Evolutionary conservation across 2,329 filamentous ascomycete genomes (phyloP).

Genomic region (Chaetomium sp.): DNA sequence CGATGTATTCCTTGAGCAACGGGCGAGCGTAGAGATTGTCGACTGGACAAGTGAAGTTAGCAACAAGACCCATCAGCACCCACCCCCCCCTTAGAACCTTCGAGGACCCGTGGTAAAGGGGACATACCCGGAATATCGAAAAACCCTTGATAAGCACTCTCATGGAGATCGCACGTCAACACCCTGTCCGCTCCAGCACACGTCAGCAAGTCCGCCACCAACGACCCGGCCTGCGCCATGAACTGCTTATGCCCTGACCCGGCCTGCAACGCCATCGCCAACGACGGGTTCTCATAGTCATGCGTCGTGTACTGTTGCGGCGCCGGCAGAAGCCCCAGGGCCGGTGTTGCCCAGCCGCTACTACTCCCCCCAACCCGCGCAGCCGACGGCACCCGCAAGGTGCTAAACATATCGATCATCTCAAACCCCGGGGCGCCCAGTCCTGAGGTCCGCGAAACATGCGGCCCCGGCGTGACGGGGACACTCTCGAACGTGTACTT

Average conservation of each 20-base stretch:
- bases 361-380: not conserved
- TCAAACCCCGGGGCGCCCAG: conserved; percentile 59
- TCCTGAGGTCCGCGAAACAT: conserved; percentile 57
- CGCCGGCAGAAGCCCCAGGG: not conserved
- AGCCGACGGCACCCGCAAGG: not conserved
- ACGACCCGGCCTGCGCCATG: conserved; percentile 93
- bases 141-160: conserved; percentile 81
- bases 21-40: conserved; percentile 91
- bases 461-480: conserved; percentile 74
- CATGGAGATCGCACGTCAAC: conserved; percentile 58
- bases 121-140: conserved; percentile 24
- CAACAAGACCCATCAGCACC: not conserved
- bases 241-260: conserved; percentile 96
- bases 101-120: not conserved
- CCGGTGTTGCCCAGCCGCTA: conserved; percentile 6
- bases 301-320: conserved; percentile 48
- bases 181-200: conserved; percentile 77
- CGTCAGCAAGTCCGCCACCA: conserved; percentile 88
- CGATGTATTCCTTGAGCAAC: conserved; percentile 63
- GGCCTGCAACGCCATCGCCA: conserved; percentile 58
- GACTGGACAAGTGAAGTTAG: conserved; percentile 39
- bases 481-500: conserved; percentile 84
- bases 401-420: conserved; percentile 45
- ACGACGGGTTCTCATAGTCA: conserved; percentile 55
- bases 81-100: not conserved